These are phyloP conservation scores for Ceratocystis huliohia DNA, from an alignment of 2,329 filamentous ascomycete species.

Conservation along the genomic window DNA sequence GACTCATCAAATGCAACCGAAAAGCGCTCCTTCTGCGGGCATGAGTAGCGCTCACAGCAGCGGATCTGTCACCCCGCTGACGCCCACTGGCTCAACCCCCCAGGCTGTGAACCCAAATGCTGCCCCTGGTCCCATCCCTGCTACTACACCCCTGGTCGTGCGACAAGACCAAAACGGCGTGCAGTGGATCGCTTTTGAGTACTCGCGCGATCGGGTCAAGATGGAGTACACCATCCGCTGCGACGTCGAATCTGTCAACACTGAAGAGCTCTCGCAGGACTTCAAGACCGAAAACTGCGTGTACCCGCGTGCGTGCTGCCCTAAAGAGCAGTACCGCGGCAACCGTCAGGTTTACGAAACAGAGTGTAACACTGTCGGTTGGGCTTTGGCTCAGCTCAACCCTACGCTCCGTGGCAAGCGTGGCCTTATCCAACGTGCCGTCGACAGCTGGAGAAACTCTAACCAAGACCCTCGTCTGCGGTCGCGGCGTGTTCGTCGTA, in stretches of 20 bases:
- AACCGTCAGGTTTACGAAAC: constrained; percentile 95
- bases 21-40: constrained; percentile 32
- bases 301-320: constrained; percentile 86
- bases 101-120: constrained; percentile 69
- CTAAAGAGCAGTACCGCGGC: constrained; percentile 90
- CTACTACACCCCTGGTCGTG: constrained; percentile 87
- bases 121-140: constrained; percentile 89
- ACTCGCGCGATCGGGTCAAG: constrained; percentile 91
- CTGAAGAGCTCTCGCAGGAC: constrained; percentile 68
- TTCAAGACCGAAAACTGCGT: constrained; percentile 99
- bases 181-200: constrained; percentile 98
- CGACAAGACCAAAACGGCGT: constrained; percentile 92
- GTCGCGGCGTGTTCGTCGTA: constrained; percentile 80
- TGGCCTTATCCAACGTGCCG: constrained; percentile 88
- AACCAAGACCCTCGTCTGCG: constrained; percentile 88
- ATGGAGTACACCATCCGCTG: constrained; percentile 99
- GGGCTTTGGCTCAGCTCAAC: constrained; percentile 90
- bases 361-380: constrained; percentile 99
- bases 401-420: constrained; percentile 82
- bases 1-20: constrained; percentile 46
- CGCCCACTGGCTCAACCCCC: constrained; percentile 34
- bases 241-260: constrained; percentile 92
- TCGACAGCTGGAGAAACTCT: constrained; percentile 98
- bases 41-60: constrained; percentile 29
- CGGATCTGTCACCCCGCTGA: constrained; percentile 27